Conservation (phyloP, 1,284 basidiomycete genomes). For the Moesziomyces globuligerus region DNA sequence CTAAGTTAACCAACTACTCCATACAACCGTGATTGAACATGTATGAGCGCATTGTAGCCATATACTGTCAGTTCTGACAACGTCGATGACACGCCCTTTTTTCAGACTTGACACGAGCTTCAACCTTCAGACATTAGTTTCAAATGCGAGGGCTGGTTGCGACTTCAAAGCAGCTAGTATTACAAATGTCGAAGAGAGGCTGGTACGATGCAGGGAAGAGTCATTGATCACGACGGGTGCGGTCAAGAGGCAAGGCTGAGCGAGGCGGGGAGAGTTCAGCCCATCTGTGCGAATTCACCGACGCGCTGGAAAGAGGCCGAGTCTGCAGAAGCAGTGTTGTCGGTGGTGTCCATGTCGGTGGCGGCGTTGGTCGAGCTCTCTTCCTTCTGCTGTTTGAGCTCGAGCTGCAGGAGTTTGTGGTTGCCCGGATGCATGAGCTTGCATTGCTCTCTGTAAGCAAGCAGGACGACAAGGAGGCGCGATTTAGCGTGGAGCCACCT, state of each 20-base stretch:
- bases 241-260: background rate
- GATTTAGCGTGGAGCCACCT: no score
- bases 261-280: background rate
- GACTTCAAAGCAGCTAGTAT: conserved; percentile 12
- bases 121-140: no score
- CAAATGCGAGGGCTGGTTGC: background rate
- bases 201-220: conserved; percentile 1
- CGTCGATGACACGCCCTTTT: no score
- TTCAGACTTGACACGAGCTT: no score
- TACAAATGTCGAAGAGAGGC: conserved; percentile 17
- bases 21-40: conserved; percentile 20
- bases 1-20: conserved; percentile 49
- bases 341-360: conserved; percentile 26
- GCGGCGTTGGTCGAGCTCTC: background rate
- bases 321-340: background rate
- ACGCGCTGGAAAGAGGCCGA: conserved; percentile 15
- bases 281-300: conserved; percentile 29
- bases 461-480: background rate
- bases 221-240: no score
- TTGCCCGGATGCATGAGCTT: conserved; percentile 51
- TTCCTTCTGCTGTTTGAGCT: conserved; percentile 17
- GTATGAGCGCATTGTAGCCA: background rate
- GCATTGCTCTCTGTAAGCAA: conserved; percentile 33
- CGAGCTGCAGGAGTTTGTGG: conserved; percentile 52
- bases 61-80: no score